Evolutionary conservation across 2,329 filamentous ascomycete species (phyloP).

Genomic region (Colletotrichum sp.): DNA sequence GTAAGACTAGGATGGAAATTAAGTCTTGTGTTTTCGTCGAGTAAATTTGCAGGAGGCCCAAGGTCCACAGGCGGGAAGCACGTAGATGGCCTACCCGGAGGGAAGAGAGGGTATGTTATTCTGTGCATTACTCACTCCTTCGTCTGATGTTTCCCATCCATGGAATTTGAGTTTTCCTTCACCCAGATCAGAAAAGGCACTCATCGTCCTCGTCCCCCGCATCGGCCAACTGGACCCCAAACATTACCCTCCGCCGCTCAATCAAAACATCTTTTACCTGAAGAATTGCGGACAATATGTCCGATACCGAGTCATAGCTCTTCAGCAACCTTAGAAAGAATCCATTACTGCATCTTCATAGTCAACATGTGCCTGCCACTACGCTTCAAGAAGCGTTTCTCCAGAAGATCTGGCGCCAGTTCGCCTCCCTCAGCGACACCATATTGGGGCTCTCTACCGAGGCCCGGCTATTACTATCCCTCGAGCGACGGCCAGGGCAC

Average conservation of each 20-base stretch:
- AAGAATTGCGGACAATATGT: neutral
- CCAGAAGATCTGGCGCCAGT: neutral
- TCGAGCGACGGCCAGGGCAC: neutral
- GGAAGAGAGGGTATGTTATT: neutral
- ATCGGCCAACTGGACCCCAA: neutral
- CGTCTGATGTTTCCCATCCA: neutral
- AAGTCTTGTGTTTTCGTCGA: neutral
- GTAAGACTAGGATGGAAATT: neutral
- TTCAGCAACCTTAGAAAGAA: neutral
- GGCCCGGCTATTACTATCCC: neutral
- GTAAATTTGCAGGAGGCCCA: neutral
- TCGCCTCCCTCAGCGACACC: neutral
- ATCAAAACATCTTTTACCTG: neutral
- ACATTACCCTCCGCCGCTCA: neutral
- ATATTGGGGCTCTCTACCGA: neutral
- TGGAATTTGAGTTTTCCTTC: neutral
- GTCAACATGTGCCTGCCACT: neutral
- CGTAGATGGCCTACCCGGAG: neutral
- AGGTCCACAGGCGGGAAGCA: neutral
- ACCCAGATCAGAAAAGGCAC: neutral
- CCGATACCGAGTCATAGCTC: neutral
- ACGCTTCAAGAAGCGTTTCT: neutral
- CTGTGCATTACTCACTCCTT: neutral
- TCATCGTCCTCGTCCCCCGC: neutral
- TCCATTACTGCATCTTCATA: neutral